Percentiles rank a stretch among this genome's conserved stretches.
phyloP scores from a whole-genome alignment of 2,329 filamentous ascomycete genomes.

The Aureobasidium lini region DNA sequence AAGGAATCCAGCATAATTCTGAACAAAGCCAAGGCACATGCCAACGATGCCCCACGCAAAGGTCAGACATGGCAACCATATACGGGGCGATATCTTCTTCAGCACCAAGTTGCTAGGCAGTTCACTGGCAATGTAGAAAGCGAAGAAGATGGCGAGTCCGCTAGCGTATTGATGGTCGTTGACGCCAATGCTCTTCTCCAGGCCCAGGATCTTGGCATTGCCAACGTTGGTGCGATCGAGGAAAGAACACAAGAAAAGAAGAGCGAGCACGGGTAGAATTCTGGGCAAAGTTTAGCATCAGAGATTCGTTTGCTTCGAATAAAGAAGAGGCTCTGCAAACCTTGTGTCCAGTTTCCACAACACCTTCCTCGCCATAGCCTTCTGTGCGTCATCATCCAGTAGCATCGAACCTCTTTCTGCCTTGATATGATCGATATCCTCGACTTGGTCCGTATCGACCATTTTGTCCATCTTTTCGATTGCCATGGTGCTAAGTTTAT shows the following conservation, averaged over 20 bases:
- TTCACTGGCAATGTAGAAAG: constrained; percentile 33
- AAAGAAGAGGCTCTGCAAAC: constrained; percentile 35
- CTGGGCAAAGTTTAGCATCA: constrained; percentile 19
- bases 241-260: constrained; percentile 13
- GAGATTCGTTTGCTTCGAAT: constrained; percentile 29
- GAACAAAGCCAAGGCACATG: constrained; percentile 34
- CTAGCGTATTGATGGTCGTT: constrained; percentile 36
- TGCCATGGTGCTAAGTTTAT: no score
- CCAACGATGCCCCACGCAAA: constrained; percentile 33
- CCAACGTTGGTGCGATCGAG: constrained; percentile 27
- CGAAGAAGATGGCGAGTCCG: constrained; percentile 38
- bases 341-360: constrained; percentile 45
- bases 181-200: constrained; percentile 31
- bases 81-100: constrained; percentile 34
- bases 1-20: constrained; percentile 33
- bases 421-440: neutral
- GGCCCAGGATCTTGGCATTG: constrained; percentile 36
- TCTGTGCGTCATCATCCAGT: neutral
- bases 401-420: neutral
- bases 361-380: constrained; percentile 36
- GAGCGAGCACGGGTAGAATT: constrained; percentile 47
- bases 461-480: neutral
- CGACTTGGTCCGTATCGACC: neutral
- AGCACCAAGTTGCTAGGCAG: constrained; percentile 37
- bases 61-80: constrained; percentile 33